Evolutionary conservation across 495 filamentous ascomycete genomes (phyloP).

Genomic region (Aeminium ludgeri): DNA sequence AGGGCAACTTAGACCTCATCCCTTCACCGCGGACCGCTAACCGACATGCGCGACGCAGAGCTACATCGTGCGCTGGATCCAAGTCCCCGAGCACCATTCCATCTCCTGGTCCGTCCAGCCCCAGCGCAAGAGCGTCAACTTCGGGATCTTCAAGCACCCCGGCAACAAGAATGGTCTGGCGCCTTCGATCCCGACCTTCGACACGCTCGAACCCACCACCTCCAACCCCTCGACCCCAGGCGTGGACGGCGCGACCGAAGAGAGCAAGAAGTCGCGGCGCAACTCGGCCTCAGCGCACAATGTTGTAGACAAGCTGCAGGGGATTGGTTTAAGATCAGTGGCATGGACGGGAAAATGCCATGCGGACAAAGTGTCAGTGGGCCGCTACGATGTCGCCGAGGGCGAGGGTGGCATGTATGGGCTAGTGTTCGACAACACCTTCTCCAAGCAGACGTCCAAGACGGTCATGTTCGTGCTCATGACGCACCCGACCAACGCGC

Average conservation of each 20-base stretch:
- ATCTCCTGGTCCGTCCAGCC: constrained; percentile 97
- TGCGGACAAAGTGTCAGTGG: constrained; percentile 86
- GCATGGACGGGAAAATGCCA: constrained; percentile 90
- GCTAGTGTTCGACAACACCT: constrained; percentile 95
- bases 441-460: constrained; percentile 89
- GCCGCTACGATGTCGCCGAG: constrained; percentile 59
- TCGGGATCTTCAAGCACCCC: constrained; percentile 93
- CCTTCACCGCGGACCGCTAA: background rate
- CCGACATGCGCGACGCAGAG: constrained; percentile 38
- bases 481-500: constrained; percentile 71
- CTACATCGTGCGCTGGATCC: constrained; percentile 94
- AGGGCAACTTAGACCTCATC: background rate
- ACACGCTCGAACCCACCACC: constrained; percentile 27
- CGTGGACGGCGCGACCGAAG: constrained; percentile 4
- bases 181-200: constrained; percentile 35
- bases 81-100: constrained; percentile 71
- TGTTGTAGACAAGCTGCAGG: constrained; percentile 58
- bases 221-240: constrained; percentile 24
- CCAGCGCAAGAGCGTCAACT: constrained; percentile 94
- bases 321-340: constrained; percentile 69
- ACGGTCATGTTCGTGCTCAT: constrained; percentile 85
- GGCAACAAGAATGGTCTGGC: constrained; percentile 39
- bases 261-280: constrained; percentile 4
- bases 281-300: constrained; percentile 29
- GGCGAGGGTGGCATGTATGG: constrained; percentile 83